These are phyloP conservation scores for Blastomyces gilchristii DNA, from an alignment of 2,329 filamentous ascomycete genomes.

Conservation along the genomic window DNA sequence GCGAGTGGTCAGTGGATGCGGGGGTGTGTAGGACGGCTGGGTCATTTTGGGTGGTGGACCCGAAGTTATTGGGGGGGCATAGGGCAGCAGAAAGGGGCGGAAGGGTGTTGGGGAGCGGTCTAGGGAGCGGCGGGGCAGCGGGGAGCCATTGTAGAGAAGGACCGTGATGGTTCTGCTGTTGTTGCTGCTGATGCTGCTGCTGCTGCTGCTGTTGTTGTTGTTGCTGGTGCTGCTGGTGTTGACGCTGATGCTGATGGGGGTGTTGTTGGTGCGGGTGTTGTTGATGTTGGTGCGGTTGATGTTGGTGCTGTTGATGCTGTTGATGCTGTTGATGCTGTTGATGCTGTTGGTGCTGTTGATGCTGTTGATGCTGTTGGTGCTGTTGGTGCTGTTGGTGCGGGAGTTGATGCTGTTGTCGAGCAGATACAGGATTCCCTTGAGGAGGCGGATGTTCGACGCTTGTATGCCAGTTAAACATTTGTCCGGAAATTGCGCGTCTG, in stretches of 20 bases:
- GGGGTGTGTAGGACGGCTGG: constrained; percentile 4
- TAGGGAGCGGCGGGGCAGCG: background rate
- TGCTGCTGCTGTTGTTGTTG: constrained; percentile 12
- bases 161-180: constrained; percentile 15
- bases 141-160: constrained; percentile 8
- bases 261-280: background rate
- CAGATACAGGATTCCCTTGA: constrained; percentile 15
- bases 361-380: constrained; percentile 8
- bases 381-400: constrained; percentile 8
- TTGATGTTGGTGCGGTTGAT: constrained; percentile 15
- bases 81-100: constrained; percentile 7
- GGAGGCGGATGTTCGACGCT: constrained; percentile 11
- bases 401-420: constrained; percentile 20
- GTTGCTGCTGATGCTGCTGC: constrained; percentile 12
- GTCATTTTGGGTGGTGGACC: constrained; percentile 1
- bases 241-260: constrained; percentile 10
- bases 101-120: constrained; percentile 4
- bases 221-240: background rate
- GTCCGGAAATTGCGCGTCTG: background rate
- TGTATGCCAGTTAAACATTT: constrained; percentile 12
- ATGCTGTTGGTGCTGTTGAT: background rate
- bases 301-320: constrained; percentile 8
- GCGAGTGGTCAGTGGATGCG: constrained; percentile 1
- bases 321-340: constrained; percentile 16
- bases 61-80: constrained; percentile 1